phyloP scores from a whole-genome alignment of 2,329 filamentous ascomycete species.

The Phaeosphaeria sp. region DNA sequence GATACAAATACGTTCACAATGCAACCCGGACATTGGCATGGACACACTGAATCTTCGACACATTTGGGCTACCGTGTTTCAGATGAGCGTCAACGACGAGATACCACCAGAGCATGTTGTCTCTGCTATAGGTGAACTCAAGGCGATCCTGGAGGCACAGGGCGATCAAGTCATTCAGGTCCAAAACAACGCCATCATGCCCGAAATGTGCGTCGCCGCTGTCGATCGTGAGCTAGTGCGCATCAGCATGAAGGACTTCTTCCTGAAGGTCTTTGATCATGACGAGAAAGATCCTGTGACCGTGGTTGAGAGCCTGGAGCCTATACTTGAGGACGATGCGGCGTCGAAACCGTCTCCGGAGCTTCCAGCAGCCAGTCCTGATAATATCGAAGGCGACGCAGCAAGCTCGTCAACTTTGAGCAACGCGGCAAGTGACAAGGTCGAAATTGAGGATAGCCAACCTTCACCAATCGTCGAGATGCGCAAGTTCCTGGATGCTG shows the following conservation, averaged over 20 bases:
- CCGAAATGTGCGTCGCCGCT: slow-evolving; percentile 80
- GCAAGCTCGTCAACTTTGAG: slow-evolving; percentile 19
- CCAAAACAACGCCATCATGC: slow-evolving; percentile 86
- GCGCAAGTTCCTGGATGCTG: slow-evolving; percentile 81
- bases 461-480: slow-evolving; percentile 69
- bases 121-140: slow-evolving; percentile 68
- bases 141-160: slow-evolving; percentile 57
- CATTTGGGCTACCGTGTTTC: slow-evolving; percentile 70
- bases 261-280: slow-evolving; percentile 85
- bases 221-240: slow-evolving; percentile 91
- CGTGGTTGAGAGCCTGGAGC: slow-evolving; percentile 90
- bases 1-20: slow-evolving; percentile 51
- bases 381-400: slow-evolving; percentile 13
- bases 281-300: slow-evolving; percentile 80
- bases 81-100: slow-evolving; percentile 63
- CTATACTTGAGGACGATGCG: slow-evolving; percentile 75
- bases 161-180: slow-evolving; percentile 65
- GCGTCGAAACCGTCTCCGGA: slow-evolving; percentile 1
- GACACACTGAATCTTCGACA: slow-evolving; percentile 64
- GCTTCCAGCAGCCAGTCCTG: slow-evolving; percentile 10
- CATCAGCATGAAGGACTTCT: slow-evolving; percentile 95
- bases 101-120: slow-evolving; percentile 65
- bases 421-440: slow-evolving; percentile 3
- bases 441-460: slow-evolving; percentile 9
- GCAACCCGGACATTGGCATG: slow-evolving; percentile 23